These are phyloP conservation scores for Entomortierella beljakovae DNA, from an alignment of 192 early-diverging fungal species.

Conservation along the genomic window DNA sequence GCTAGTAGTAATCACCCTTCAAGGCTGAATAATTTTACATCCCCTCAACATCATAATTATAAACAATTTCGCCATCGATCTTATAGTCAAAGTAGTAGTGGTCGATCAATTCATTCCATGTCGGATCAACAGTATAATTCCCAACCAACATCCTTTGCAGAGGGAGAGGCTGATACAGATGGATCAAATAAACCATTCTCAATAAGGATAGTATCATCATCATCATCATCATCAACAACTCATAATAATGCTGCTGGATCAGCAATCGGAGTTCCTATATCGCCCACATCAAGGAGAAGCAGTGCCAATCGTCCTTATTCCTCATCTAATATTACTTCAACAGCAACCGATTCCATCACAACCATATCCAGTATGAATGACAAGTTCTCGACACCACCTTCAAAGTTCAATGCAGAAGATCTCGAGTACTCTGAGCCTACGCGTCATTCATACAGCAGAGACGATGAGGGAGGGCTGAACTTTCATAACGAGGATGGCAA, in stretches of 20 bases:
- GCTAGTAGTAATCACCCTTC: neutral
- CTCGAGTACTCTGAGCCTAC: slow-evolving; percentile 39
- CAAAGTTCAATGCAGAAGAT: slow-evolving; percentile 44
- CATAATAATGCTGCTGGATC: slow-evolving; percentile 1
- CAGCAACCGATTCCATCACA: neutral
- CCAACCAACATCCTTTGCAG: slow-evolving; percentile 9
- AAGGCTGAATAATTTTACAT: neutral
- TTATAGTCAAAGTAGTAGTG: slow-evolving; percentile 36
- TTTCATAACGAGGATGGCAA: slow-evolving; percentile 6
- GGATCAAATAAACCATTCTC: neutral
- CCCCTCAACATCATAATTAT: neutral
- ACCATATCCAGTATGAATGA: neutral
- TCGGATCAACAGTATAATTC: neutral
- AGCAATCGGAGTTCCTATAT: neutral
- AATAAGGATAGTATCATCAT: neutral
- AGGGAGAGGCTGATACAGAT: slow-evolving; percentile 26
- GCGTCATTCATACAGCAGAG: slow-evolving; percentile 1
- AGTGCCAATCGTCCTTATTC: slow-evolving; percentile 1
- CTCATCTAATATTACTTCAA: neutral
- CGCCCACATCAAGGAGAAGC: neutral
- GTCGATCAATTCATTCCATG: slow-evolving; percentile 18
- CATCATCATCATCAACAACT: neutral
- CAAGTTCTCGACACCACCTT: slow-evolving; percentile 25
- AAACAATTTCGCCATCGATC: slow-evolving; percentile 36
- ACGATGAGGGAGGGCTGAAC: slow-evolving; percentile 20